Conservation (phyloP, 495 filamentous ascomycete species). For the Lasiosphaeria ovina region DNA sequence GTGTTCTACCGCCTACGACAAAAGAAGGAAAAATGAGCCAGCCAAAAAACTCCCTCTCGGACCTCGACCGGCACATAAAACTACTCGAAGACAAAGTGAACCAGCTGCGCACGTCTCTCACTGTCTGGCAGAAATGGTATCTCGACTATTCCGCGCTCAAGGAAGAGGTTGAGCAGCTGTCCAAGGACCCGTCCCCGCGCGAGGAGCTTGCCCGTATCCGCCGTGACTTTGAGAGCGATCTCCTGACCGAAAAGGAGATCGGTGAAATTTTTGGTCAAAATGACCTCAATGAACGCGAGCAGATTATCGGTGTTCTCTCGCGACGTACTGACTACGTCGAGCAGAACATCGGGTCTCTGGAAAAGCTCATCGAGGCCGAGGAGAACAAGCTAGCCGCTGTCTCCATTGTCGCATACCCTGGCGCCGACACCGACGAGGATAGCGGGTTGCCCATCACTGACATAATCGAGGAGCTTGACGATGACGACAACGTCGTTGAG, state of each 20-base stretch:
- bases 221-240: slow-evolving; percentile 41
- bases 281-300: slow-evolving; percentile 46
- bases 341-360: slow-evolving; percentile 68
- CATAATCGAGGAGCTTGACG: slow-evolving; percentile 89
- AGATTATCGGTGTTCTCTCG: slow-evolving; percentile 68
- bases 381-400: slow-evolving; percentile 65
- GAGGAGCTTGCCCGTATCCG: slow-evolving; percentile 43
- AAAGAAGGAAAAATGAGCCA: slow-evolving; percentile 22
- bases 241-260: slow-evolving; percentile 55
- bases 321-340: slow-evolving; percentile 84
- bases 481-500: slow-evolving; percentile 80
- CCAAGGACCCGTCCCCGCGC: slow-evolving; percentile 50
- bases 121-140: slow-evolving; percentile 86
- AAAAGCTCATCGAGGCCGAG: slow-evolving; percentile 64
- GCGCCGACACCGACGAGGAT: slow-evolving; percentile 56
- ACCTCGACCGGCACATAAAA: slow-evolving; percentile 71
- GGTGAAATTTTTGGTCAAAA: slow-evolving; percentile 62
- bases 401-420: slow-evolving; percentile 42
- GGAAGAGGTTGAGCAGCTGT: slow-evolving; percentile 64
- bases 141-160: slow-evolving; percentile 86
- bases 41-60: slow-evolving; percentile 46
- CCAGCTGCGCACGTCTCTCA: slow-evolving; percentile 72
- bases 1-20: no score
- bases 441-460: slow-evolving; percentile 71
- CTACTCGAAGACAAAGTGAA: slow-evolving; percentile 72